A percentile compares a stretch with the other conserved stretches of the same genome.
These are phyloP conservation scores for Oryza meyeriana DNA, from an alignment of 176 grass and related monocot species.

Conservation along the genomic window DNA sequence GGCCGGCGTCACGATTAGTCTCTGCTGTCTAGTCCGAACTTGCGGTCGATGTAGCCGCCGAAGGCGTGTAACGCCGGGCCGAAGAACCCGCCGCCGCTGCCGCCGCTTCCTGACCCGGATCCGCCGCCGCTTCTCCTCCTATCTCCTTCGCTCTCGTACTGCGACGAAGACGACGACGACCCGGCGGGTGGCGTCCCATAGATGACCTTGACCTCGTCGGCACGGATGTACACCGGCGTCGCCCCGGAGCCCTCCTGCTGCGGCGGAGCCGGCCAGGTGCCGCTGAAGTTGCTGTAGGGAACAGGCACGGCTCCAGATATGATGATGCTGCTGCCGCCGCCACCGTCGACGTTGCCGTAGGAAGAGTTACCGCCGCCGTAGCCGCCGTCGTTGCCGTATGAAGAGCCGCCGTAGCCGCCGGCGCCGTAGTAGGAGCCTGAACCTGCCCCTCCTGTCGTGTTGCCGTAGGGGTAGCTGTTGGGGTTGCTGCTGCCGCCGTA, in stretches of 20 bases:
- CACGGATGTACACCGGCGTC: background rate
- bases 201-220: background rate
- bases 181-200: background rate
- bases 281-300: background rate
- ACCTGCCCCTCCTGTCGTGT: no score
- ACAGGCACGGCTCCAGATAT: background rate
- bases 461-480: background rate
- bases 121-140: background rate
- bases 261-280: background rate
- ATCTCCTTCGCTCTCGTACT: background rate
- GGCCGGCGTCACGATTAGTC: background rate
- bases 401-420: background rate
- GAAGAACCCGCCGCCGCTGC: slow-evolving; percentile 35
- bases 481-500: background rate
- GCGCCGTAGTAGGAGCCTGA: no score
- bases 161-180: background rate
- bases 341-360: background rate
- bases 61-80: slow-evolving; percentile 31
- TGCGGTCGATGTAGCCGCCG: slow-evolving; percentile 45
- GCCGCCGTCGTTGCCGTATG: no score
- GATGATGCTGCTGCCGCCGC: background rate
- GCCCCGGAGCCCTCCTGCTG: background rate
- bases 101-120: background rate
- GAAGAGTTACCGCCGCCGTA: background rate
- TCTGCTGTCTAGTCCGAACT: slow-evolving; percentile 12